Conservation (phyloP, 2,329 filamentous ascomycete genomes). For the Colletotrichum tropicale region DNA sequence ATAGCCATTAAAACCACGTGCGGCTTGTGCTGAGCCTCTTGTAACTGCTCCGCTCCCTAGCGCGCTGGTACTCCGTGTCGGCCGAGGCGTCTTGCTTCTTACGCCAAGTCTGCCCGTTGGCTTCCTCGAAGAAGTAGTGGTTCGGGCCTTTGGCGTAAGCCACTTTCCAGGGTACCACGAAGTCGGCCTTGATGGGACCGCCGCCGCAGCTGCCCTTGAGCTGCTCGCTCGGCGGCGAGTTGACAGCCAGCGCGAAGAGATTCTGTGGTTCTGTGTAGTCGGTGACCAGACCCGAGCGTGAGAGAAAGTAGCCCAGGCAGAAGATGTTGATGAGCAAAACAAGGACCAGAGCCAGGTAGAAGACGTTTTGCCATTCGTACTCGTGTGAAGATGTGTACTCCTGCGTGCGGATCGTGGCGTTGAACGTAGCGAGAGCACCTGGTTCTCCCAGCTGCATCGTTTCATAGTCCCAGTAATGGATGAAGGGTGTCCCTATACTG, state of each 20-base stretch:
- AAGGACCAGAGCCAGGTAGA: conserved; percentile 68
- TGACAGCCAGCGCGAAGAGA: conserved; percentile 74
- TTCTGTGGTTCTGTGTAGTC: conserved; percentile 83
- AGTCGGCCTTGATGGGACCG: conserved; percentile 36
- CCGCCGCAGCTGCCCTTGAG: conserved; percentile 43
- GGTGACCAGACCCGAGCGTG: conserved; percentile 66
- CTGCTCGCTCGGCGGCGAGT: conserved; percentile 47
- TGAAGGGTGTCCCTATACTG: conserved; percentile 63
- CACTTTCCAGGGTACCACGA: conserved; percentile 47
- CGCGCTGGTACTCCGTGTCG: not conserved
- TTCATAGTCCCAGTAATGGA: conserved; percentile 57
- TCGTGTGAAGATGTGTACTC: conserved; percentile 73
- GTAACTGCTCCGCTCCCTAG: conserved; percentile 25
- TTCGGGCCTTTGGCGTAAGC: conserved; percentile 40
- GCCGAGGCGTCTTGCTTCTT: conserved; percentile 10
- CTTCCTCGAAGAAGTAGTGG: conserved; percentile 49
- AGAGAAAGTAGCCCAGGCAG: conserved; percentile 66
- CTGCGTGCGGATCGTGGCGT: conserved; percentile 66
- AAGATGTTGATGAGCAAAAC: conserved; percentile 72
- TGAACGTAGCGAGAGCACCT: conserved; percentile 61
- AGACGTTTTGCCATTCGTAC: conserved; percentile 65
- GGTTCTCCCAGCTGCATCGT: conserved; percentile 43
- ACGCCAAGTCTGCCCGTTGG: conserved; percentile 27
- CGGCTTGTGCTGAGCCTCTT: conserved; percentile 26
- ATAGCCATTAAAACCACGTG: conserved; percentile 44